A percentile compares a stretch with the other conserved stretches of the same genome.
Conservation (phyloP, 306 rosid genomes). For the Cucurbita argyrosperma region DNA sequence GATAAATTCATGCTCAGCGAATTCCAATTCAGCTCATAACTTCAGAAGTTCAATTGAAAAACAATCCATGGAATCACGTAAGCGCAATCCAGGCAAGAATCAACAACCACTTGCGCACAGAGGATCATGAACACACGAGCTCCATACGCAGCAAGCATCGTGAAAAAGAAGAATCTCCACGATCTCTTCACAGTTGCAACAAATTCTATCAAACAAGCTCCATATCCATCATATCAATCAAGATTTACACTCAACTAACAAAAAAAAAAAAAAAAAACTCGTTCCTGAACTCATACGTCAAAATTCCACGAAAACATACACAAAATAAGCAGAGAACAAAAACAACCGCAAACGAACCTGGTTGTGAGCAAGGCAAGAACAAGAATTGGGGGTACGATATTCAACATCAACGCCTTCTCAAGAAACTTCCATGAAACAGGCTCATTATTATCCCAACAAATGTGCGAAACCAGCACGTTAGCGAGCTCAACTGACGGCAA, state of each 20-base stretch:
- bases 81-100: not conserved
- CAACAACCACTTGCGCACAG: not conserved
- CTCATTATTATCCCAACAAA: slow-evolving; percentile 90
- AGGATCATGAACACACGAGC: not conserved
- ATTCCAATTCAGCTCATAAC: not conserved
- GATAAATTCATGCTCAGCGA: not conserved
- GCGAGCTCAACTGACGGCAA: slow-evolving; percentile 73
- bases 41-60: not conserved
- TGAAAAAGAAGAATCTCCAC: not conserved
- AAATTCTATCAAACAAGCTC: not conserved
- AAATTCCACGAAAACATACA: not conserved
- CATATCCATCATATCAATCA: not conserved
- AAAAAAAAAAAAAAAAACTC: too few relatives aligned
- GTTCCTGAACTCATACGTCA: not conserved
- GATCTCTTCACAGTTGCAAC: not conserved
- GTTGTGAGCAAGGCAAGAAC: slow-evolving; percentile 67
- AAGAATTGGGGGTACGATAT: slow-evolving; percentile 69
- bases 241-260: not conserved
- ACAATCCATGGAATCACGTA: not conserved
- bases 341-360: slow-evolving; percentile 27
- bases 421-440: slow-evolving; percentile 89
- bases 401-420: slow-evolving; percentile 57
- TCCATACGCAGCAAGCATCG: not conserved
- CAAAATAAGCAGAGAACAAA: not conserved
- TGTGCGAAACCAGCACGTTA: slow-evolving; percentile 52